These are phyloP conservation scores for Cucurbita pepo DNA, from an alignment of 306 rosid species.

Conservation along the genomic window DNA sequence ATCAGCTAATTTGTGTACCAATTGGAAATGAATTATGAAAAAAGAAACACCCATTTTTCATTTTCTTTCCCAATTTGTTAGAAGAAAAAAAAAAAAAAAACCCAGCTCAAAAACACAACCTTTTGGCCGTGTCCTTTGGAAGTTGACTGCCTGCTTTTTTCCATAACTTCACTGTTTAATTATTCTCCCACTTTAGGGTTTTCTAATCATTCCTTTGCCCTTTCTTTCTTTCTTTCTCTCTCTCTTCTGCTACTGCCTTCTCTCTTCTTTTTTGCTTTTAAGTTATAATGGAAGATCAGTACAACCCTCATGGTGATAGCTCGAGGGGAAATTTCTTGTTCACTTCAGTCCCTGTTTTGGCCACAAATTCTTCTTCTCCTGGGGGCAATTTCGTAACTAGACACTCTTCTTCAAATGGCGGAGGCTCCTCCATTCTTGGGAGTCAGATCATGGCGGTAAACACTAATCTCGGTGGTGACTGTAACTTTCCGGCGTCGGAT, in stretches of 20 bases:
- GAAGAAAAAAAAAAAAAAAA: neutral
- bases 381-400: conserved; percentile 20
- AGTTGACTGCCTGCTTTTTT: conserved; percentile 2
- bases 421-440: neutral
- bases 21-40: too few species aligned
- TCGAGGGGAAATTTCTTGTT: conserved; percentile 67
- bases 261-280: neutral
- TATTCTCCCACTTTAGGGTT: conserved; percentile 9
- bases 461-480: neutral
- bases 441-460: neutral
- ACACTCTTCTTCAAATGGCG: conserved; percentile 12
- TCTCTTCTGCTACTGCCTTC: neutral
- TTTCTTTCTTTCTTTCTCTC: neutral
- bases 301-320: conserved; percentile 39
- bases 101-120: neutral
- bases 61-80: neutral
- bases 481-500: conserved; percentile 18
- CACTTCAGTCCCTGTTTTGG: conserved; percentile 21
- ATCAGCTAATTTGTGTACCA: neutral
- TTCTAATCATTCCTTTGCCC: neutral
- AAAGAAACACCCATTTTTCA: neutral
- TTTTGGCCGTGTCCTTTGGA: conserved; percentile 5
- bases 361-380: conserved; percentile 8
- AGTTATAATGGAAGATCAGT: conserved; percentile 36
- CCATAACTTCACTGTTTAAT: conserved; percentile 8